phyloP scores from a whole-genome alignment of 352 stramenopile species.

The Phytophthora lateralis region DNA sequence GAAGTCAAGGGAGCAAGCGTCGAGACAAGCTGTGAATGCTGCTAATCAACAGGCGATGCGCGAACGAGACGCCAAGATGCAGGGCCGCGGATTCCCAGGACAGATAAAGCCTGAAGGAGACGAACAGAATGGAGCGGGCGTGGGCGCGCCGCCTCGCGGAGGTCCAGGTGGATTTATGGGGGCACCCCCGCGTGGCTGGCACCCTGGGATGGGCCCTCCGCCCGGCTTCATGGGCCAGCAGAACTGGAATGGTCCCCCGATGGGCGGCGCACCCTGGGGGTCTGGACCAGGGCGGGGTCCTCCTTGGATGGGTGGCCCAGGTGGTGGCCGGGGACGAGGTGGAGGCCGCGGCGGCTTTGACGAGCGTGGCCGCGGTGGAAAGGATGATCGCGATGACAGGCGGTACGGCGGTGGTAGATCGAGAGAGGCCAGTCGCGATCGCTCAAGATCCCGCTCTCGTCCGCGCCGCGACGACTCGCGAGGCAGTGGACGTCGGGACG shows the following conservation, averaged over 20 bases:
- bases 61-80: constrained; percentile 41
- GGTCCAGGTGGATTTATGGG: constrained; percentile 56
- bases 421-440: constrained; percentile 58
- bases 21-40: constrained; percentile 69
- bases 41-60: constrained; percentile 51
- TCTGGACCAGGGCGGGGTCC: constrained; percentile 44
- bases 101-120: constrained; percentile 32
- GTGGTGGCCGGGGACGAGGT: constrained; percentile 42
- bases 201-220: constrained; percentile 72
- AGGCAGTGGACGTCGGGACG: constrained; percentile 31
- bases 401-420: constrained; percentile 26
- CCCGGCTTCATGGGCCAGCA: constrained; percentile 47
- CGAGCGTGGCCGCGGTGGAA: constrained; percentile 45
- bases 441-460: constrained; percentile 61
- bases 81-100: constrained; percentile 37
- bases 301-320: constrained; percentile 60
- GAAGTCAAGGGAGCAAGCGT: constrained; percentile 80
- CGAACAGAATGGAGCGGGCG: constrained; percentile 18
- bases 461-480: constrained; percentile 33
- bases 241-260: constrained; percentile 55
- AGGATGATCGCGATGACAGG: constrained; percentile 41
- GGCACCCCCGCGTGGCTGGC: constrained; percentile 60
- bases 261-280: constrained; percentile 47
- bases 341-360: constrained; percentile 46
- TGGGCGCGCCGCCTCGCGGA: constrained; percentile 32